These are phyloP conservation scores for Astrocystis sublimbata DNA, from an alignment of 495 filamentous ascomycete genomes.

Conservation along the genomic window DNA sequence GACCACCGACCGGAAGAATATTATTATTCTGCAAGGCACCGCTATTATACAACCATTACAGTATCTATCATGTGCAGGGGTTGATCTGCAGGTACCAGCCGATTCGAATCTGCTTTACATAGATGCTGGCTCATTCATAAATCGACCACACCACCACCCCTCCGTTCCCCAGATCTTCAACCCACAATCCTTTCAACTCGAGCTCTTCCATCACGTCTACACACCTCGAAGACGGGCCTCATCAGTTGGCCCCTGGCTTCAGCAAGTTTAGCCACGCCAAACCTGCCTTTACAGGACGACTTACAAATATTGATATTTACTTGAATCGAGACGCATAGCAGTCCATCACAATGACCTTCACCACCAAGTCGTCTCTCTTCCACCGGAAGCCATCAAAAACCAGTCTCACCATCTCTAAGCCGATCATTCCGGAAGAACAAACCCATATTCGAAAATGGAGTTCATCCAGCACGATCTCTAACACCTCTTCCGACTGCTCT, in stretches of 20 bases:
- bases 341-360: constrained; percentile 23
- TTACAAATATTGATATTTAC: neutral
- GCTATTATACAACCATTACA: neutral
- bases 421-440: constrained; percentile 9
- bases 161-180: neutral
- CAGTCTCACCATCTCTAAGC: constrained; percentile 9
- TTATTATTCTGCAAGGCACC: constrained; percentile 17
- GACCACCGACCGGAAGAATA: neutral
- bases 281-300: constrained; percentile 6
- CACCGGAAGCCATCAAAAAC: constrained; percentile 30
- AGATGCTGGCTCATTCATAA: constrained; percentile 6
- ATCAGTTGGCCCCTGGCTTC: constrained; percentile 9
- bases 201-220: neutral
- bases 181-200: neutral
- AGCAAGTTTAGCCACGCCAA: constrained; percentile 14
- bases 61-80: neutral
- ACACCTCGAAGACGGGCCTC: neutral
- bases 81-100: constrained; percentile 13
- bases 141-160: neutral
- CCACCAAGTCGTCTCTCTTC: constrained; percentile 27
- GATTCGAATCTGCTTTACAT: neutral
- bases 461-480: constrained; percentile 29
- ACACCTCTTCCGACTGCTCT: constrained; percentile 14
- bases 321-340: neutral
- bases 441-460: constrained; percentile 29